Percentiles rank a stretch among this genome's conserved stretches.
Conservation (phyloP, 352 stramenopile species). For the Vaucheria bursata region DNA sequence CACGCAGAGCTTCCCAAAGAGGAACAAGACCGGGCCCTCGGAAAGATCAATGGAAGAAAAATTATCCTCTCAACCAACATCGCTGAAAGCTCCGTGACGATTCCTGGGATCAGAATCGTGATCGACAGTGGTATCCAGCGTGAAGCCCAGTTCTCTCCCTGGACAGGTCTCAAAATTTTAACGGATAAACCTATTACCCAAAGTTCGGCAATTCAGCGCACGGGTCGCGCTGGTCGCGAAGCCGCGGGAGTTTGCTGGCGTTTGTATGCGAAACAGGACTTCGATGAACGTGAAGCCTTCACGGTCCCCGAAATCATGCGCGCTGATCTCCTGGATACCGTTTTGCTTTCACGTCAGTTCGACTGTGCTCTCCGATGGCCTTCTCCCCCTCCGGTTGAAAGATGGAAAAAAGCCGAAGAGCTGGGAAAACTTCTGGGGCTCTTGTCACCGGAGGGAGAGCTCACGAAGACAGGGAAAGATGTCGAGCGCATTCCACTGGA, state of each 20-base stretch:
- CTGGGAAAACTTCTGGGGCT: neutral
- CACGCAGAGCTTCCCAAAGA: neutral
- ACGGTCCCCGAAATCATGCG: neutral
- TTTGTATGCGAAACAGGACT: slow-evolving; percentile 50
- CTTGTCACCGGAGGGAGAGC: neutral
- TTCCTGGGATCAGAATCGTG: slow-evolving; percentile 67
- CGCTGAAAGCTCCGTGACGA: slow-evolving; percentile 76
- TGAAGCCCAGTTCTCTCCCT: neutral
- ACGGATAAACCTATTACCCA: neutral
- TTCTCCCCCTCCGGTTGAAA: neutral
- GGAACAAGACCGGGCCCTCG: too few species aligned
- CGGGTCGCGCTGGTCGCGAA: slow-evolving; percentile 79
- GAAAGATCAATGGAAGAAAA: too few species aligned
- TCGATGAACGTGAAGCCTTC: neutral
- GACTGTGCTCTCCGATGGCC: neutral
- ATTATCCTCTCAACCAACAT: slow-evolving; percentile 80
- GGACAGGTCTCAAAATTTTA: neutral
- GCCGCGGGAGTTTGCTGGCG: slow-evolving; percentile 83
- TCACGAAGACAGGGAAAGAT: neutral
- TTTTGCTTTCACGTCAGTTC: neutral
- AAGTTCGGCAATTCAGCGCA: slow-evolving; percentile 71
- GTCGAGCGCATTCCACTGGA: neutral
- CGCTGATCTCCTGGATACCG: neutral
- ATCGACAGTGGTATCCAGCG: slow-evolving; percentile 53
- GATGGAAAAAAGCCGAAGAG: neutral